phyloP scores from a whole-genome alignment of 106 monocot species.

The Agapanthus africanus region DNA sequence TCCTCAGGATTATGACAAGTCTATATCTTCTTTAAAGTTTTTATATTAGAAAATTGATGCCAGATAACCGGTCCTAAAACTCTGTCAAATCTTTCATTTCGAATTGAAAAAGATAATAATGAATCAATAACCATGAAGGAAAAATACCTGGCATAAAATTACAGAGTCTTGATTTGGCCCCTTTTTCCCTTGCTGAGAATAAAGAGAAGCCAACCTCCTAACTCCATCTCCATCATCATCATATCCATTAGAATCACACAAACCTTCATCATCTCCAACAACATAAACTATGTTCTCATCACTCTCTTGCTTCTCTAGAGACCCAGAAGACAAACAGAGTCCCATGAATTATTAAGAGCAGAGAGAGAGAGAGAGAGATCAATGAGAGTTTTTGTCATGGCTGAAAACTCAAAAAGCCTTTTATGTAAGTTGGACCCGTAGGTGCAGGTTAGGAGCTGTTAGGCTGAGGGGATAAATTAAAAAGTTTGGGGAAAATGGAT shows the following conservation, averaged over 20 bases:
- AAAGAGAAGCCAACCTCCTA: conserved; percentile 66
- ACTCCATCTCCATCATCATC: conserved; percentile 9
- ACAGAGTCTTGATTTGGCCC: conserved; percentile 90
- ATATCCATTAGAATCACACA: conserved; percentile 4
- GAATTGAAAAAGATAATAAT: no score
- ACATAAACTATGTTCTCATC: conserved; percentile 51
- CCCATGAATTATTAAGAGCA: conserved; percentile 38
- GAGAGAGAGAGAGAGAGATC: conserved; percentile 7
- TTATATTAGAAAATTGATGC: no score
- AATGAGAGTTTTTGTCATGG: not conserved
- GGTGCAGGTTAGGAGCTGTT: not conserved
- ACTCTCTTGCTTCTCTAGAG: conserved; percentile 21
- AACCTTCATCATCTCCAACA: conserved; percentile 39
- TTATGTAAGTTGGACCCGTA: not conserved
- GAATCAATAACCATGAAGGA: no score
- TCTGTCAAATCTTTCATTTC: no score
- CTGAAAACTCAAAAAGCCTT: not conserved
- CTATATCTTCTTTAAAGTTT: no score
- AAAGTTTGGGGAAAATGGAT: no score
- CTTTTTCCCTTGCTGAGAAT: conserved; percentile 74
- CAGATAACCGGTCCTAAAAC: no score
- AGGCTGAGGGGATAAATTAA: not conserved
- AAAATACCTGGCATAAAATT: conserved; percentile 64
- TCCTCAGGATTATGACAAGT: no score
- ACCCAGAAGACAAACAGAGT: conserved; percentile 46